Evolutionary conservation across 2,329 filamentous ascomycete species (phyloP).

Genomic region (Alternaria alternata): DNA sequence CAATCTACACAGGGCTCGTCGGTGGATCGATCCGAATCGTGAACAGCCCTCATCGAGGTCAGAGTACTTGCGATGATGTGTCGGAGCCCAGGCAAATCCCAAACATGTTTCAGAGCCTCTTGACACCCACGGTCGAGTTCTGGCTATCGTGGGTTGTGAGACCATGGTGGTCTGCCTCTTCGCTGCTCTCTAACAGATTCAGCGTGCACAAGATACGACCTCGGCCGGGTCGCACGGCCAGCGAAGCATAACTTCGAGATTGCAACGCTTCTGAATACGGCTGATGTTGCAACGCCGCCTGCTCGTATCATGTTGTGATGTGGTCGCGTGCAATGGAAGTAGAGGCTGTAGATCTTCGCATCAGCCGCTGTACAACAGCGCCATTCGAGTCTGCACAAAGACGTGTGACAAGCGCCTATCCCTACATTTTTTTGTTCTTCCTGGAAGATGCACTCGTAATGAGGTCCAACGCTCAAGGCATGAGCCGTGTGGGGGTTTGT

Average conservation of each 20-base stretch:
- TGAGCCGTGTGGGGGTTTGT: conserved; percentile 15
- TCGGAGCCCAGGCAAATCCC: conserved; percentile 18
- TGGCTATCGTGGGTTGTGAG: conserved; percentile 19
- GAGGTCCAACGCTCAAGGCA: neutral
- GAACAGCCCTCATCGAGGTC: conserved; percentile 22
- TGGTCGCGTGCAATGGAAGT: conserved; percentile 7
- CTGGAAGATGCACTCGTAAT: conserved; percentile 1
- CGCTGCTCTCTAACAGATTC: conserved; percentile 5
- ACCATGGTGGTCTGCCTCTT: conserved; percentile 19
- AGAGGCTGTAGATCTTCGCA: conserved; percentile 12
- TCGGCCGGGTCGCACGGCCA: conserved; percentile 23
- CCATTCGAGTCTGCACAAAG: conserved; percentile 12
- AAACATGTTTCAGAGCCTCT: conserved; percentile 25
- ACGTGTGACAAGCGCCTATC: conserved; percentile 21
- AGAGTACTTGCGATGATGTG: conserved; percentile 6
- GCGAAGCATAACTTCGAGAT: conserved; percentile 15
- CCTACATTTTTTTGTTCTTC: conserved; percentile 9
- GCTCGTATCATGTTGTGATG: conserved; percentile 9
- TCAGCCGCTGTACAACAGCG: conserved; percentile 25
- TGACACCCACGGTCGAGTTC: conserved; percentile 10
- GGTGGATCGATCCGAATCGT: conserved; percentile 18
- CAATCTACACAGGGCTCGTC: conserved; percentile 20
- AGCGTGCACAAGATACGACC: conserved; percentile 15
- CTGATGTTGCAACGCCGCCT: conserved; percentile 20
- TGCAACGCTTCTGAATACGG: conserved; percentile 13